Conservation (phyloP, 306 rosid genomes). For the Fagus sylvatica region DNA sequence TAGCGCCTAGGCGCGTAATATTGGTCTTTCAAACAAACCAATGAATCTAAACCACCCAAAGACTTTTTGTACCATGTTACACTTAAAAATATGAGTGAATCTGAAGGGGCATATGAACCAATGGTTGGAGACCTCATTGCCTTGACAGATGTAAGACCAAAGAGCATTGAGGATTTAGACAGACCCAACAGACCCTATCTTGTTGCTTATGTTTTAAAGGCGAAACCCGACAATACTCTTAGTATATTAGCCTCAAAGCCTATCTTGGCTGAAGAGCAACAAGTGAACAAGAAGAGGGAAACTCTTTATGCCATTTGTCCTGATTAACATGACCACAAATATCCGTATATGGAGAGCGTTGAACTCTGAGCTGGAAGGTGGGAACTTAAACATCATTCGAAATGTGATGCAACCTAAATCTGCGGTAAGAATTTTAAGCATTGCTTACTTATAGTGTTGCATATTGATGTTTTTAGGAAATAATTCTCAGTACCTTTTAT, state of each 20-base stretch:
- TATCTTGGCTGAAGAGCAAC: not conserved
- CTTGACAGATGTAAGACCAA: conserved; percentile 39
- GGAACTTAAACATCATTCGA: conserved; percentile 28
- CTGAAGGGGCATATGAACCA: conserved; percentile 36
- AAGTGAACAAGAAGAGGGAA: not conserved
- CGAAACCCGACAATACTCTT: not conserved
- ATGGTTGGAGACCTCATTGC: conserved; percentile 53
- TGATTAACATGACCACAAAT: conserved; percentile 38
- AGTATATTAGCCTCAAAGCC: conserved; percentile 23
- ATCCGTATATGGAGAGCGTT: conserved; percentile 28
- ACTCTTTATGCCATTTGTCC: conserved; percentile 15
- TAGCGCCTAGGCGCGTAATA: conserved; percentile 41
- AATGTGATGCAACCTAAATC: conserved; percentile 37
- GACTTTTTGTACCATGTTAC: conserved; percentile 23
- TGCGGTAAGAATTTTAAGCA: conserved; percentile 31
- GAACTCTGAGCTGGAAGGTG: not conserved
- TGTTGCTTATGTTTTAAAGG: conserved; percentile 25
- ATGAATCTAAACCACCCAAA: conserved; percentile 6
- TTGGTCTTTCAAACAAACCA: not conserved
- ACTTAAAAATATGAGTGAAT: not conserved
- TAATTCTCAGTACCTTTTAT: not conserved
- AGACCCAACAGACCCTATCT: conserved; percentile 25
- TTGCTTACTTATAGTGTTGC: not conserved
- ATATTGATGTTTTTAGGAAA: not conserved
- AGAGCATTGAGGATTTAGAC: conserved; percentile 35